A percentile compares a stretch with the other conserved stretches of the same genome.
phyloP scores from a whole-genome alignment of 257 asterid genomes.

The Gardenia jasminoides region DNA sequence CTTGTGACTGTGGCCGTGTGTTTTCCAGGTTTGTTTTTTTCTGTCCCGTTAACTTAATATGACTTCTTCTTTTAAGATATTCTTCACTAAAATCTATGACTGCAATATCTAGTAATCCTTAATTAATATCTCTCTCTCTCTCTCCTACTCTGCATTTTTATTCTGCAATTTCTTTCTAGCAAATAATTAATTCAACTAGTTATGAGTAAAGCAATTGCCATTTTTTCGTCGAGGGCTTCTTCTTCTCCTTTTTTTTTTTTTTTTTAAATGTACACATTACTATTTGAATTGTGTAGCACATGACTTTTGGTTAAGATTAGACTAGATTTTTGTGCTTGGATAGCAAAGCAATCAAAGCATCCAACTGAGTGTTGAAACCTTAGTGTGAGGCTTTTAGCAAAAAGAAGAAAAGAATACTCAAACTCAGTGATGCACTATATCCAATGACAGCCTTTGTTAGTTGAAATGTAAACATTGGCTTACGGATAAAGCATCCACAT shows the following conservation, averaged over 20 bases:
- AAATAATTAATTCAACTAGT: background rate
- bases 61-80: background rate
- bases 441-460: background rate
- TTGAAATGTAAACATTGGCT: background rate
- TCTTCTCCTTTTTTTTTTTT: too few species aligned
- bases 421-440: background rate
- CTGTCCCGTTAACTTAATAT: background rate
- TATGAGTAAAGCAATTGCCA: too few species aligned
- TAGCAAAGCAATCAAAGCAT: too few species aligned
- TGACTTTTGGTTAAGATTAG: background rate
- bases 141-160: constrained; percentile 2
- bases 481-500: background rate
- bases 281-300: background rate
- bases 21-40: constrained; percentile 36
- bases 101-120: background rate
- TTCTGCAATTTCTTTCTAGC: background rate
- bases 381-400: background rate
- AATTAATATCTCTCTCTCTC: background rate
- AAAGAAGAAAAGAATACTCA: background rate
- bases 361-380: background rate
- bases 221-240: too few species aligned
- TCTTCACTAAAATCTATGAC: constrained; percentile 11
- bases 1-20: constrained; percentile 57
- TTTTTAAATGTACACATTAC: too few species aligned
- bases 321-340: background rate